These are phyloP conservation scores for Fusarium algeriense DNA, from an alignment of 2,329 filamentous ascomycete species.

Conservation along the genomic window DNA sequence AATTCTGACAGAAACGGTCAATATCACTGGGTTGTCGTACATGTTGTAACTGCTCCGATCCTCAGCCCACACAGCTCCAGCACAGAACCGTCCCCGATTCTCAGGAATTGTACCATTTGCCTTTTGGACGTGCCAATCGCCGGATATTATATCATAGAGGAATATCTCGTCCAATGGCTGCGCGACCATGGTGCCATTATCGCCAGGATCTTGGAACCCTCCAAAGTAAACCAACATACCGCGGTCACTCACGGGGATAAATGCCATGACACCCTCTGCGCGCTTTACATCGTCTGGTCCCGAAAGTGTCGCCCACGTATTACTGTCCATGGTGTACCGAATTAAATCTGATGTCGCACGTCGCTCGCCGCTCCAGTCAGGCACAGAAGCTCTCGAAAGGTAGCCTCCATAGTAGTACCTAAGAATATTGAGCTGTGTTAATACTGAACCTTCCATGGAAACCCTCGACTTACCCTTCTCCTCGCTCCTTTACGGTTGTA, in stretches of 20 bases:
- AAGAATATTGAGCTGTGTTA: background rate
- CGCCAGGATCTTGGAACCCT: background rate
- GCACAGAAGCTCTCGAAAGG: background rate
- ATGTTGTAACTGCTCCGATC: constrained; percentile 11
- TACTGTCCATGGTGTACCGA: background rate
- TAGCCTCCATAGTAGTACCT: constrained; percentile 4
- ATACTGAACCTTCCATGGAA: background rate
- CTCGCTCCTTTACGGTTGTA: background rate
- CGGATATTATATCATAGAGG: constrained; percentile 3
- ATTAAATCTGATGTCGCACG: background rate
- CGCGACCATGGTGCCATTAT: constrained; percentile 3
- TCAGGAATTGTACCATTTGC: background rate
- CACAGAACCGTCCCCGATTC: background rate
- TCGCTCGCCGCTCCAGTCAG: background rate
- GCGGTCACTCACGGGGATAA: background rate
- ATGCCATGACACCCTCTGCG: background rate
- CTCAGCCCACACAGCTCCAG: background rate
- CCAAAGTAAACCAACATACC: constrained; percentile 7
- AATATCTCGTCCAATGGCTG: background rate
- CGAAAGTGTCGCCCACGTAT: background rate
- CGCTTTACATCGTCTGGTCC: background rate
- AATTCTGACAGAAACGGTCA: fast-evolving
- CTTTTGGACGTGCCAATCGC: constrained; percentile 3
- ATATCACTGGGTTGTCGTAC: background rate
- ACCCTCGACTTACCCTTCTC: background rate